Conservation (phyloP, 371 early-diverging fungal species). For the Batrachochytrium dendrobatidis region DNA sequence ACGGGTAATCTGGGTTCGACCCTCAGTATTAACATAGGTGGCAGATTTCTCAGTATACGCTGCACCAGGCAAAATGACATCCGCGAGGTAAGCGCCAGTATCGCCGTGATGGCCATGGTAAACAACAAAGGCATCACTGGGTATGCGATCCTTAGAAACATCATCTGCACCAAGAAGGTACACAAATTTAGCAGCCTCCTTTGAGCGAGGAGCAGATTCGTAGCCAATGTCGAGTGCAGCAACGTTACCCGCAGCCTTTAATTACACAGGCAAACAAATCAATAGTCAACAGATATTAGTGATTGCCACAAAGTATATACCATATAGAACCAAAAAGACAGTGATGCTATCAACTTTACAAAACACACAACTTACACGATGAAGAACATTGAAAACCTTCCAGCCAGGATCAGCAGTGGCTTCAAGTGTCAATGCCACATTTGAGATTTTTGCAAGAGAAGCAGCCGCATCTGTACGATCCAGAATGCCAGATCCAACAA, state of each 20-base stretch:
- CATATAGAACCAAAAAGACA: conserved; percentile 7
- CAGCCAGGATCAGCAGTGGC: conserved; percentile 67
- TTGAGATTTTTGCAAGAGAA: conserved; percentile 61
- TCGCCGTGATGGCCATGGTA: conserved; percentile 99
- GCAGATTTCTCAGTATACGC: conserved; percentile 95
- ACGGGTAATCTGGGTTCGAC: conserved; percentile 85
- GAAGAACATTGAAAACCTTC: conserved; percentile 87
- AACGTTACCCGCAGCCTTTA: conserved; percentile 68
- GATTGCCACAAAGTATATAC: neutral
- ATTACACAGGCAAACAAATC: too few relatives aligned
- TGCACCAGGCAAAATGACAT: conserved; percentile 92
- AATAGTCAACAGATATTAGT: too few relatives aligned
- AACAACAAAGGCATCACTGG: conserved; percentile 90
- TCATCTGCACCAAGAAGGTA: conserved; percentile 94
- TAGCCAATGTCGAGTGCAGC: conserved; percentile 91
- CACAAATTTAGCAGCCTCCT: conserved; percentile 59
- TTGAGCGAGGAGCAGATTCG: conserved; percentile 32
- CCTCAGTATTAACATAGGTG: conserved; percentile 94
- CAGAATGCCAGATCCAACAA: conserved; percentile 77
- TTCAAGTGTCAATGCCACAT: conserved; percentile 48
- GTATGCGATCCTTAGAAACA: conserved; percentile 60
- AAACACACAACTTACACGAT: conserved; percentile 53
- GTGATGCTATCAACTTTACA: neutral
- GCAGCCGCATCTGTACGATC: conserved; percentile 67
- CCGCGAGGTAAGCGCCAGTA: conserved; percentile 87